Base-by-base conservation (phyloP, 2,329 filamentous ascomycete species). In the Trichoderma asperellum region DNA sequence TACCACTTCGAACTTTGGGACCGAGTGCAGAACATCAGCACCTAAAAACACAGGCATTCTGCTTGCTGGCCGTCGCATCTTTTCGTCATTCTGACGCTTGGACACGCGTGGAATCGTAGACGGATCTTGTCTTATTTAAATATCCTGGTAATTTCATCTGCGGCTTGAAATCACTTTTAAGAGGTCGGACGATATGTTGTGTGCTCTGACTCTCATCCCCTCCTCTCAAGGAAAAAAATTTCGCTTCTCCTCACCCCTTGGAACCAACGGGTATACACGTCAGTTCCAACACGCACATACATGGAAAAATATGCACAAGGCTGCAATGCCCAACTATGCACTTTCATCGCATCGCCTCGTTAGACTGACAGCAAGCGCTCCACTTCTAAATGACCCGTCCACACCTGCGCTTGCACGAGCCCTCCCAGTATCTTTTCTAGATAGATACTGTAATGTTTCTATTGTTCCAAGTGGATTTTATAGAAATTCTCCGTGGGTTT, bases 51-150 rank as follows among this genome's bases (percentile, higher is more conserved):
- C 47, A 16, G n/a, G 37, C 29, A n/a, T 24, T 21, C 29, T 24
- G 63, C 35, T 43, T 37, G 24, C 52, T n/a, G 34, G 58, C 65
- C 24, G 16, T 61, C 47, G 11, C 11, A 24, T 37, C 57, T 55
- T 56, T 62, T 57, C 37, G 58, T 68, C 52, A 68, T 68, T 60
- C 34, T 68, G 66, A 68, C 65, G 58, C 58, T 57, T 59, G 61
- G 58, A 21, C 58, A 61, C 58, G 40, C 47, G 11, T 57, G 29
- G 52, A 62, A 68, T 66, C 61, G 40, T 43, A 37, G 34, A 35
- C 62, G 37, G 61, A 69, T 66, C 68, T 69, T 69, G 68, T 69
- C 68, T 69, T 43, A 69, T 61, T 65, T 35, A 49, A 61, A 56
- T 57, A 66, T 56, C 61, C 58, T 47, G 37, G 58, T 34, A 55